Conservation (phyloP, 1,284 basidiomycete genomes). For the Sporisorium reilianum region DNA sequence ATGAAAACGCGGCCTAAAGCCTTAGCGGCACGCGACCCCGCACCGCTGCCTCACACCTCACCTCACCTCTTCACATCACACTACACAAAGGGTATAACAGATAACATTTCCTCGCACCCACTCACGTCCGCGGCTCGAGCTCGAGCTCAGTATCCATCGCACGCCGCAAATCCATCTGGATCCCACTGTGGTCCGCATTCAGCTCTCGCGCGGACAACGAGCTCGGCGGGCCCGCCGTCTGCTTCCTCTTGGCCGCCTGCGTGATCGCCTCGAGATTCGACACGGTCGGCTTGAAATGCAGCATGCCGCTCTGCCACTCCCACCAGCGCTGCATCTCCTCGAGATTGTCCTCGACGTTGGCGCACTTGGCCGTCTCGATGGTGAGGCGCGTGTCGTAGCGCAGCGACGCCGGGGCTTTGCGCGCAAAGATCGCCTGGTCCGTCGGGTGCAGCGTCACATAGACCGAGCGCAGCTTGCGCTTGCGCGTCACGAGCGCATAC, state of each 20-base stretch:
- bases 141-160: constrained; percentile 50
- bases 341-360: constrained; percentile 44
- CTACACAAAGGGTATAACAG: neutral
- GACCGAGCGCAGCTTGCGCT: constrained; percentile 49
- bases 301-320: constrained; percentile 51
- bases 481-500: constrained; percentile 45
- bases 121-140: constrained; percentile 30
- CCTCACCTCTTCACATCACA: neutral
- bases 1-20: neutral
- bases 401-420: constrained; percentile 40
- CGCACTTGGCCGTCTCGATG: constrained; percentile 49
- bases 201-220: constrained; percentile 43
- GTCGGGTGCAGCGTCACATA: constrained; percentile 48
- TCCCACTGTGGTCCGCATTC: constrained; percentile 47
- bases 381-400: constrained; percentile 42
- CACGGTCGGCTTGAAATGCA: constrained; percentile 51
- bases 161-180: constrained; percentile 40
- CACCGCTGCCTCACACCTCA: neutral
- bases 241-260: constrained; percentile 35
- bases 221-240: constrained; percentile 29
- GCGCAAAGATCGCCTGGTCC: constrained; percentile 52
- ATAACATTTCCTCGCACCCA: neutral
- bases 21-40: too few relatives aligned
- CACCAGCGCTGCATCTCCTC: constrained; percentile 54
- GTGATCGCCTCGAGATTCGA: constrained; percentile 47